Evolutionary conservation across 1,284 basidiomycete genomes (phyloP).

Genomic region (Boletus subluridellus): DNA sequence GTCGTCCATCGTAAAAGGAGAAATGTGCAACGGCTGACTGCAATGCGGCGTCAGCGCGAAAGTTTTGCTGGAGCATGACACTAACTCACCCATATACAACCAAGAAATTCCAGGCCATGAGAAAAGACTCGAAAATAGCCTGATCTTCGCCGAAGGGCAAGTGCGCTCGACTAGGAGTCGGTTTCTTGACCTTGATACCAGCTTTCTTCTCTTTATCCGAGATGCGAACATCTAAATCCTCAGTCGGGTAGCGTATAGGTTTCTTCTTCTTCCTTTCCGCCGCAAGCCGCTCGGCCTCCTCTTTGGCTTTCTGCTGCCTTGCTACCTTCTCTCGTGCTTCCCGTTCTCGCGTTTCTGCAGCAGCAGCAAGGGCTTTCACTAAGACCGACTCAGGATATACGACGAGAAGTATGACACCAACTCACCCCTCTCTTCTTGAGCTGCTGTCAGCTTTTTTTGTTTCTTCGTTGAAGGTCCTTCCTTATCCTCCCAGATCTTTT

Average conservation of each 20-base stretch:
- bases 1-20: conserved; percentile 92
- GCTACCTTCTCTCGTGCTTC: conserved; percentile 66
- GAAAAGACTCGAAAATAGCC: conserved; percentile 77
- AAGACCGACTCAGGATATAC: conserved; percentile 12
- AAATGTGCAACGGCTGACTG: conserved; percentile 84
- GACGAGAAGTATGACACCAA: conserved; percentile 8
- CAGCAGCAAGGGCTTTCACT: conserved; percentile 38
- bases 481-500: conserved; percentile 84
- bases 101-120: conserved; percentile 91
- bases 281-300: conserved; percentile 65
- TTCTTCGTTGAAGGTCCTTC: conserved; percentile 76
- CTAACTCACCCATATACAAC: conserved; percentile 80
- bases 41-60: conserved; percentile 1
- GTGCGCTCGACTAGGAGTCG: conserved; percentile 56
- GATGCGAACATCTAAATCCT: conserved; percentile 78
- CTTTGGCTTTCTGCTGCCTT: conserved; percentile 62
- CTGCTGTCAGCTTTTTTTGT: conserved; percentile 69
- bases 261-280: conserved; percentile 85
- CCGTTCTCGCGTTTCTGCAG: conserved; percentile 60
- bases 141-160: conserved; percentile 75
- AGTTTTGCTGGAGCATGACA: neutral
- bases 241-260: conserved; percentile 80
- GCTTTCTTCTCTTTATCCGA: conserved; percentile 75
- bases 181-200: conserved; percentile 66
- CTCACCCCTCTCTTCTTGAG: conserved; percentile 70